These are phyloP conservation scores for Ophiobolus disseminans DNA, from an alignment of 2,329 filamentous ascomycete genomes.

Conservation along the genomic window DNA sequence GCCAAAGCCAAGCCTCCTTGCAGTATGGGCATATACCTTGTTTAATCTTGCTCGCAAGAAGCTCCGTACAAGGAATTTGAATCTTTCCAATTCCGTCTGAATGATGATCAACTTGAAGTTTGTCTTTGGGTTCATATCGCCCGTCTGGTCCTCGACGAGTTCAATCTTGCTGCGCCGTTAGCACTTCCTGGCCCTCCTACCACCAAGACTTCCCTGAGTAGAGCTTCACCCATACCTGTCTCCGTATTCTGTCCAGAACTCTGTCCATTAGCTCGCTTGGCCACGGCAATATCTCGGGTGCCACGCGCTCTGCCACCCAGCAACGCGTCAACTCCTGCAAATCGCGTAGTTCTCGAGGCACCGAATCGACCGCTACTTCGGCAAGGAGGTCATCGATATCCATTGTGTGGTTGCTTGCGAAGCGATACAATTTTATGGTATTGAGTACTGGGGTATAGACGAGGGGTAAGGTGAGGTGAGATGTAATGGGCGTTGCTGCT, in stretches of 20 bases:
- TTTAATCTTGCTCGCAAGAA: slow-evolving; percentile 84
- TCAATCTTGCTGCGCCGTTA: slow-evolving; percentile 53
- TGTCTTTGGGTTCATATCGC: slow-evolving; percentile 84
- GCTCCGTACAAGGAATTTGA: slow-evolving; percentile 87
- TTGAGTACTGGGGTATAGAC: no score
- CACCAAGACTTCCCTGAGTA: no score
- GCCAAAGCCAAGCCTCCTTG: not conserved
- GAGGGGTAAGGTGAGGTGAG: no score
- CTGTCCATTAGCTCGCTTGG: slow-evolving; percentile 80
- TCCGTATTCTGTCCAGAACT: slow-evolving; percentile 66
- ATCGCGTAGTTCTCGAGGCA: slow-evolving; percentile 71
- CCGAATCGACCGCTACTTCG: slow-evolving; percentile 53
- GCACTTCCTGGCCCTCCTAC: slow-evolving; percentile 1
- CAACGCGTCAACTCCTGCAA: slow-evolving; percentile 87
- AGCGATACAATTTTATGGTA: no score
- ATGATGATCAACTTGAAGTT: slow-evolving; percentile 95
- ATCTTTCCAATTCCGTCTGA: slow-evolving; percentile 93
- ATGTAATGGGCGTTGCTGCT: no score
- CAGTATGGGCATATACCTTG: slow-evolving; percentile 65
- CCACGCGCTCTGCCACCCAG: slow-evolving; percentile 91
- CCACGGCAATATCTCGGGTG: slow-evolving; percentile 87
- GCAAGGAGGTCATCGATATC: slow-evolving; percentile 62
- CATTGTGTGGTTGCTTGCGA: no score
- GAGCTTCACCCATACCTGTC: slow-evolving; percentile 40
- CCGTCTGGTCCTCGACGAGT: slow-evolving; percentile 68